phyloP scores from a whole-genome alignment of 257 asterid genomes.

The Ajuga chamaepitys region DNA sequence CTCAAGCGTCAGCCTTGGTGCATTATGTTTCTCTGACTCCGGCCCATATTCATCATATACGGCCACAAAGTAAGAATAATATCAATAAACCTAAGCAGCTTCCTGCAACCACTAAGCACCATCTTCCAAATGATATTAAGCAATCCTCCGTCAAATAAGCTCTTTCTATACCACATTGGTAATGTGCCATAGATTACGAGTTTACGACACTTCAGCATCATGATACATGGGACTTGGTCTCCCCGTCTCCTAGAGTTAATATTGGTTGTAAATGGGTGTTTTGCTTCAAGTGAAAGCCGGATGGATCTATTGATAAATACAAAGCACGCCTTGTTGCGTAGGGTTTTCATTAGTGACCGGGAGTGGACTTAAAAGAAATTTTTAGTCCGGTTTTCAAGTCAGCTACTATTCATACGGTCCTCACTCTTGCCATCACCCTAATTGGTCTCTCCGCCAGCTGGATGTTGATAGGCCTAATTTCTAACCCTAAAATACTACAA shows the following conservation, averaged over 20 bases:
- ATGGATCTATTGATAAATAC: not conserved
- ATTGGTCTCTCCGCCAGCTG: not conserved
- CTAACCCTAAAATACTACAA: too few species aligned
- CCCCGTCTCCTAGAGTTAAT: not conserved
- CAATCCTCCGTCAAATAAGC: too few species aligned
- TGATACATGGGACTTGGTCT: not conserved
- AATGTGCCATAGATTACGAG: not conserved
- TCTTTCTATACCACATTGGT: not conserved
- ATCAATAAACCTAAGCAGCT: too few species aligned
- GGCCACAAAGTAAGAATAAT: too few species aligned
- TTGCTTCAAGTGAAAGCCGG: not conserved
- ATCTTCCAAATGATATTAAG: too few species aligned
- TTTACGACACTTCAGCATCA: not conserved
- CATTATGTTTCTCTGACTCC: too few species aligned
- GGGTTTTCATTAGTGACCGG: not conserved
- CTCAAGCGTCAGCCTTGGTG: too few species aligned
- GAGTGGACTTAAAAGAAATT: not conserved
- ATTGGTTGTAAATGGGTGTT: not conserved
- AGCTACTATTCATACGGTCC: not conserved
- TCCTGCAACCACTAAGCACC: too few species aligned
- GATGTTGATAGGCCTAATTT: not conserved
- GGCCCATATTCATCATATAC: too few species aligned
- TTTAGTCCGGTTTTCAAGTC: not conserved
- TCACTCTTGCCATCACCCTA: not conserved
- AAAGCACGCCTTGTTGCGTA: not conserved